Evolutionary conservation across 2,329 filamentous ascomycete genomes (phyloP).

Genomic region (Pseudogymnoascus pannorum): DNA sequence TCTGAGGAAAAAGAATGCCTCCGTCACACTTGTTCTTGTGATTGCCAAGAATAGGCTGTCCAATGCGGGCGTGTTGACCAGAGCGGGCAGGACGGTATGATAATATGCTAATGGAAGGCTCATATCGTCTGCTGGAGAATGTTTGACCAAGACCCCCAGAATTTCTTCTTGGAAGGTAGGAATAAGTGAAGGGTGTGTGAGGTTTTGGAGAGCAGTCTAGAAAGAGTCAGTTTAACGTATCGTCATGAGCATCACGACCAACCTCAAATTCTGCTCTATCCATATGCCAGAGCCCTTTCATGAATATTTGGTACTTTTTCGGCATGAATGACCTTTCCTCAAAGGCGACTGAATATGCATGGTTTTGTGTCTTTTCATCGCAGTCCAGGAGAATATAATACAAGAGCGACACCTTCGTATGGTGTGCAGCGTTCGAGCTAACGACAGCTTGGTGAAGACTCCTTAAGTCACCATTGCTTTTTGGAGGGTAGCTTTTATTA

Average conservation of each 20-base stretch:
- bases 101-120: conserved; percentile 70
- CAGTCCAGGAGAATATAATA: conserved; percentile 80
- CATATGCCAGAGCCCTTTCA: conserved; percentile 75
- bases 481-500: conserved; percentile 67
- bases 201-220: conserved; percentile 62
- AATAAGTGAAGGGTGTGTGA: conserved; percentile 71
- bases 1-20: conserved; percentile 68
- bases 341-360: conserved; percentile 47
- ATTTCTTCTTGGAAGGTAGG: conserved; percentile 82
- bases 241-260: conserved; percentile 15
- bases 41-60: conserved; percentile 64
- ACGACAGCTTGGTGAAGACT: conserved; percentile 65
- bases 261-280: conserved; percentile 65
- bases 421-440: conserved; percentile 54
- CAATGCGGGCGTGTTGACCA: conserved; percentile 56
- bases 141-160: conserved; percentile 58
- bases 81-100: conserved; percentile 63
- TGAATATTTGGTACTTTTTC: conserved; percentile 69
- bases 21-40: conserved; percentile 57
- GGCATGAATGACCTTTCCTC: conserved; percentile 59
- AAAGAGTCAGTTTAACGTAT: conserved; percentile 21
- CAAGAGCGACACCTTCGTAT: conserved; percentile 75
- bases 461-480: conserved; percentile 58
- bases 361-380: conserved; percentile 44
- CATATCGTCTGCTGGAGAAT: conserved; percentile 52